Conservation (phyloP, 2,329 filamentous ascomycete species). For the Endothia cerciana region DNA sequence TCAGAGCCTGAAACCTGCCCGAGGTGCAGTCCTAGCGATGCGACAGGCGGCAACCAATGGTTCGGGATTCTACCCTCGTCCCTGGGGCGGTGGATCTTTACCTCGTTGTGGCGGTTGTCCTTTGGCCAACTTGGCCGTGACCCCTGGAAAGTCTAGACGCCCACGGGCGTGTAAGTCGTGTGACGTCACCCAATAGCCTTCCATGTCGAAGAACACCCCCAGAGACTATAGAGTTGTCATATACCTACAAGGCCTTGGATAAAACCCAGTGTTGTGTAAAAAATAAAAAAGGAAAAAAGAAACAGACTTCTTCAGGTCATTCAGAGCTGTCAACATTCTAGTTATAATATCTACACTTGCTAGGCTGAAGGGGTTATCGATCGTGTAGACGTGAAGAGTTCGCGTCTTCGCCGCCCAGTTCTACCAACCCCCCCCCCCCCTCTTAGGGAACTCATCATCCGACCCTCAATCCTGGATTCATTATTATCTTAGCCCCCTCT, state of each 20-base stretch:
- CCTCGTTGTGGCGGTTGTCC: not conserved
- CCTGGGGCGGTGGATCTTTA: not conserved
- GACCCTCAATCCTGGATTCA: not conserved
- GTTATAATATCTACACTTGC: too few species aligned
- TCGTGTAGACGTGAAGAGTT: too few species aligned
- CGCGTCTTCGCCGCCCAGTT: too few species aligned
- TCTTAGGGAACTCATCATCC: too few species aligned
- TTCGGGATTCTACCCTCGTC: not conserved
- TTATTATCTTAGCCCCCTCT: not conserved
- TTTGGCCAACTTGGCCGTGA: constrained; percentile 11
- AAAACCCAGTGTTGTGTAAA: not conserved
- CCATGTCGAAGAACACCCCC: not conserved
- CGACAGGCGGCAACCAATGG: not conserved
- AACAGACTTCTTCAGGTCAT: too few species aligned
- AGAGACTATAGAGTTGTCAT: not conserved
- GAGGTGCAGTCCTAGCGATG: not conserved
- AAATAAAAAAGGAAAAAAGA: too few species aligned
- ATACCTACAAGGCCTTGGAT: not conserved
- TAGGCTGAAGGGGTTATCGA: too few species aligned
- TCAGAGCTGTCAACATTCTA: too few species aligned
- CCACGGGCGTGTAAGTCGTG: constrained; percentile 2
- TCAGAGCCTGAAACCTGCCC: not conserved
- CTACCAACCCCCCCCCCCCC: too few species aligned
- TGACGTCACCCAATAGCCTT: constrained; percentile 13
- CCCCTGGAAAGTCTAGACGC: not conserved